These are phyloP conservation scores for Aspergillus versicolor DNA, from an alignment of 2,329 filamentous ascomycete genomes.

Conservation along the genomic window DNA sequence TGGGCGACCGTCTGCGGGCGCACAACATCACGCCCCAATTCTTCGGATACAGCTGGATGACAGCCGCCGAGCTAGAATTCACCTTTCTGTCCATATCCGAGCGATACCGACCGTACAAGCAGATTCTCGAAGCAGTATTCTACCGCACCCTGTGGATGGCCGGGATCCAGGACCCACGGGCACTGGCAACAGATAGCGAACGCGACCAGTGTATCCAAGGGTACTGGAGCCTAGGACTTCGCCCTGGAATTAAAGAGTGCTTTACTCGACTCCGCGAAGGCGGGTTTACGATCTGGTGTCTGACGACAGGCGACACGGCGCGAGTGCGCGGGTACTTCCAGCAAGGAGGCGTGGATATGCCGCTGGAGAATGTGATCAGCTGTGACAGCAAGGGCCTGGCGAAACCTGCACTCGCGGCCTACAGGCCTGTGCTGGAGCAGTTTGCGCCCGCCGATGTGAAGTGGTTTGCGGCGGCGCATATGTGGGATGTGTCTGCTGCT, in stretches of 20 bases:
- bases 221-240: conserved; percentile 34
- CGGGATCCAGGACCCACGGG: conserved; percentile 40
- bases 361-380: conserved; percentile 50
- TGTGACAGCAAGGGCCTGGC: conserved; percentile 52
- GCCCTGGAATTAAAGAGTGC: conserved; percentile 38
- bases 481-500: conserved; percentile 60
- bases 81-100: conserved; percentile 46
- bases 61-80: conserved; percentile 46
- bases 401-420: conserved; percentile 52
- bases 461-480: conserved; percentile 61
- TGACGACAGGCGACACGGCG: conserved; percentile 53
- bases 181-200: conserved; percentile 41
- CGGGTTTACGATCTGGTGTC: conserved; percentile 55
- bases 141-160: conserved; percentile 44
- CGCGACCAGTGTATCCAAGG: conserved; percentile 37
- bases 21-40: conserved; percentile 36
- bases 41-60: conserved; percentile 48
- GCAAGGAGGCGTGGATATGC: conserved; percentile 51
- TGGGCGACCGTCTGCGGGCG: conserved; percentile 37
- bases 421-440: conserved; percentile 44
- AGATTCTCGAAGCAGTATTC: conserved; percentile 43
- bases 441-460: conserved; percentile 42
- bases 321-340: conserved; percentile 55
- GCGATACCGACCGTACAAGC: conserved; percentile 41
- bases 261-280: conserved; percentile 43